These are phyloP conservation scores for Suaeda aralocaspica DNA, from an alignment of 148 eudicot species.

Conservation along the genomic window DNA sequence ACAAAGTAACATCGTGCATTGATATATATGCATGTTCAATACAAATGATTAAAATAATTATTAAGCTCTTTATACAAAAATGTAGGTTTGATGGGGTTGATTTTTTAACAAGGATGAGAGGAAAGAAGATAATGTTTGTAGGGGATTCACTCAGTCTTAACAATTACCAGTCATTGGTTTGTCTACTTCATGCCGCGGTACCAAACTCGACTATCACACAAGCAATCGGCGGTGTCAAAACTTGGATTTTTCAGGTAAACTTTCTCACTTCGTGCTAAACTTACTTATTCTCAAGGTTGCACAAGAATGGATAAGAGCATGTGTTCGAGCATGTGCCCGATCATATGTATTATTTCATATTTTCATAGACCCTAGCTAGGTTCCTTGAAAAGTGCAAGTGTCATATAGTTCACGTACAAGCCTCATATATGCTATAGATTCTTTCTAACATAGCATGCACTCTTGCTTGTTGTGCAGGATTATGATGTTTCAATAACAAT, in stretches of 20 bases:
- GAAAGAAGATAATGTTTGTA: conserved; percentile 48
- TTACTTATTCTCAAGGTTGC: too few relatives aligned
- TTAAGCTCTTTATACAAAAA: neutral
- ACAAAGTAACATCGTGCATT: neutral
- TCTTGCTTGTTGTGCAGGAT: conserved; percentile 27
- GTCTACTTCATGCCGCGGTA: conserved; percentile 40
- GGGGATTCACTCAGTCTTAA: conserved; percentile 51
- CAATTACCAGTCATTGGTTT: conserved; percentile 42
- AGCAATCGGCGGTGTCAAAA: neutral
- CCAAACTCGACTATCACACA: conserved; percentile 20
- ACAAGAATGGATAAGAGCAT: too few relatives aligned
- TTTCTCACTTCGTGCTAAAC: neutral
- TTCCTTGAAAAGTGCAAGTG: too few relatives aligned
- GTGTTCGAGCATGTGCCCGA: too few relatives aligned
- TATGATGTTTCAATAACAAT: conserved; percentile 32
- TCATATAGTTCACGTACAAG: too few relatives aligned
- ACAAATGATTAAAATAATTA: neutral
- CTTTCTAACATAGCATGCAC: too few relatives aligned
- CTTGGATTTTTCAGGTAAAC: conserved; percentile 6
- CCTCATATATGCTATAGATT: too few relatives aligned
- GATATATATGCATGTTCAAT: neutral
- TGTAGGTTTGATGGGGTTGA: conserved; percentile 44
- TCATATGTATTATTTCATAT: too few relatives aligned
- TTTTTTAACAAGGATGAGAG: conserved; percentile 33
- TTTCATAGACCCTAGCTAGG: too few relatives aligned